A percentile compares a stretch with the other conserved stretches of the same genome.
These are phyloP conservation scores for Aspergillus bridgeri DNA, from an alignment of 495 filamentous ascomycete species.

Conservation along the genomic window DNA sequence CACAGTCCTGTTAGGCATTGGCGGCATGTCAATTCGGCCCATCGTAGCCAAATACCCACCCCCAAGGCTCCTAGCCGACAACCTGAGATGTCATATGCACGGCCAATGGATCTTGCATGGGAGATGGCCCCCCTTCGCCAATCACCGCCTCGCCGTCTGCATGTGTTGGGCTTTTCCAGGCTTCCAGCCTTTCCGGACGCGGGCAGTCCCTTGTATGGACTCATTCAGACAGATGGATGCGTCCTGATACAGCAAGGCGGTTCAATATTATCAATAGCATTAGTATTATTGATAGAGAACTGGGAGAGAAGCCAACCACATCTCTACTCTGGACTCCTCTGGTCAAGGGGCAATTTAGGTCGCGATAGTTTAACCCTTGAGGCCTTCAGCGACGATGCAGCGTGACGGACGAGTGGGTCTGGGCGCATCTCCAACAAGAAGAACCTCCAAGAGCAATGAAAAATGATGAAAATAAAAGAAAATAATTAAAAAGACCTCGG, in stretches of 20 bases:
- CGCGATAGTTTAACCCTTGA: too few relatives aligned
- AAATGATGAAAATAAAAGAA: too few relatives aligned
- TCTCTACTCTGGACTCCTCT: too few relatives aligned
- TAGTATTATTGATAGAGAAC: too few relatives aligned
- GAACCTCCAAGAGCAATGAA: too few relatives aligned
- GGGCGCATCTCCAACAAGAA: slow-evolving; percentile 13
- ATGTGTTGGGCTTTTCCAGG: neutral
- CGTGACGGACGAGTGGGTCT: neutral
- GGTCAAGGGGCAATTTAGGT: too few relatives aligned
- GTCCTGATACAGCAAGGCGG: slow-evolving; percentile 9
- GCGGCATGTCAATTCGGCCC: slow-evolving; percentile 14
- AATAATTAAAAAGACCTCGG: too few relatives aligned
- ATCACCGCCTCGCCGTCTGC: slow-evolving; percentile 12
- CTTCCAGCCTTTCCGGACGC: neutral
- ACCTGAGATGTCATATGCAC: slow-evolving; percentile 29
- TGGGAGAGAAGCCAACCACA: too few relatives aligned
- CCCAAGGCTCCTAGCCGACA: slow-evolving; percentile 10
- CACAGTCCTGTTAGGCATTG: too few relatives aligned
- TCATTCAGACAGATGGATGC: too few relatives aligned
- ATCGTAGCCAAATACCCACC: slow-evolving; percentile 7
- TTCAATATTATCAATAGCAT: neutral
- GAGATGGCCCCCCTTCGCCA: slow-evolving; percentile 8
- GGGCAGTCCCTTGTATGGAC: too few relatives aligned
- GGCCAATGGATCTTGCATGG: slow-evolving; percentile 23
- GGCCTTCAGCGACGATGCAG: too few relatives aligned